Evolutionary conservation across 768 basidiomycete genomes (phyloP).

Genomic region (Psilocybe azurescens): DNA sequence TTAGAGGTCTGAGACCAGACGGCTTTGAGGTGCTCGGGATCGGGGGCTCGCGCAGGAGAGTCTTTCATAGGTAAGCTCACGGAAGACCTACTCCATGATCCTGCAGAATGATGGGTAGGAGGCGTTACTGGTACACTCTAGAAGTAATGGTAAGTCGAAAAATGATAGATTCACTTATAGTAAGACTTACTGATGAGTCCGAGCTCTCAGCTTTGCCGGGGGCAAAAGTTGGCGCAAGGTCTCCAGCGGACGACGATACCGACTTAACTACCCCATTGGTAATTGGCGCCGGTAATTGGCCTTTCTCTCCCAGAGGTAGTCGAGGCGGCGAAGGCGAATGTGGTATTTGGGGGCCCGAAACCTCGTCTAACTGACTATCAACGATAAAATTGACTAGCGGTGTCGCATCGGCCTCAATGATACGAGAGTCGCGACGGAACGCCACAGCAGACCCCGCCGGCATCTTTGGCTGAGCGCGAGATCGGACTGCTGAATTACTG

Average conservation of each 20-base stretch:
- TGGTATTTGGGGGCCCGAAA: neutral
- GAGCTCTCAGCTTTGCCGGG: slow-evolving; percentile 49
- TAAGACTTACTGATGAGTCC: slow-evolving; percentile 57
- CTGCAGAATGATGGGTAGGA: slow-evolving; percentile 41
- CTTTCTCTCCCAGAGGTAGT: neutral
- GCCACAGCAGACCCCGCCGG: slow-evolving; percentile 75
- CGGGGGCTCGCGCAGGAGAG: slow-evolving; percentile 68
- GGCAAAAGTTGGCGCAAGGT: slow-evolving; percentile 17
- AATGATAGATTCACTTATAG: slow-evolving; percentile 1
- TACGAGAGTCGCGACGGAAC: slow-evolving; percentile 70
- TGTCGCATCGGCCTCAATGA: slow-evolving; percentile 55
- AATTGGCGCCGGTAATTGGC: neutral
- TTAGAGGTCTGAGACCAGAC: slow-evolving; percentile 84
- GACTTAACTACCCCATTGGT: slow-evolving; percentile 5
- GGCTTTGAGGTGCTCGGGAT: slow-evolving; percentile 85
- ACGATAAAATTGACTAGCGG: slow-evolving; percentile 76
- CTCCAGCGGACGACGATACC: slow-evolving; percentile 10
- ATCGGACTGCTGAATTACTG: slow-evolving; percentile 36
- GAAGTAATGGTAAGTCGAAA: slow-evolving; percentile 13
- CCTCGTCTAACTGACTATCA: slow-evolving; percentile 73
- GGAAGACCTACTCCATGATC: slow-evolving; percentile 63
- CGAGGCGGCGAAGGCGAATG: neutral
- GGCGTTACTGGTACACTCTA: slow-evolving; percentile 53
- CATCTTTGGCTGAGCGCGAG: slow-evolving; percentile 70
- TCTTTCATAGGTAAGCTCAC: slow-evolving; percentile 68